Conservation (phyloP, 2,329 filamentous ascomycete genomes). For the Trichothecium roseum region DNA sequence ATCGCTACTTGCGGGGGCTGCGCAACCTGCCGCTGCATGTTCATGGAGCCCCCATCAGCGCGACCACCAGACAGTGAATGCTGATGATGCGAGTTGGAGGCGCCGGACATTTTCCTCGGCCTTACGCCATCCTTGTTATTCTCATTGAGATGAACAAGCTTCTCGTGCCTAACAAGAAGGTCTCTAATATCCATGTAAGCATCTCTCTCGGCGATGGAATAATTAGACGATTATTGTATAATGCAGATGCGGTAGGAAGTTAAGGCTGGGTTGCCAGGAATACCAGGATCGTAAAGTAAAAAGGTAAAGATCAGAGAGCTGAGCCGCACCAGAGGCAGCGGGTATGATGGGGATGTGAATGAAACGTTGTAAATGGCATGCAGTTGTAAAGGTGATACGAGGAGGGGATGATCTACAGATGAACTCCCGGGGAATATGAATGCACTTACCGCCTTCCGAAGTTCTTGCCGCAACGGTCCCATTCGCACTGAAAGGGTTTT, state of each 20-base stretch:
- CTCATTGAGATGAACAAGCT: conserved; percentile 54
- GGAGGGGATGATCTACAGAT: conserved; percentile 4
- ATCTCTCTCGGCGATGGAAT: conserved; percentile 6
- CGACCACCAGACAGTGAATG: conserved; percentile 37
- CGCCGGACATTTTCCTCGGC: conserved; percentile 37
- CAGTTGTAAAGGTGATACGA: conserved; percentile 1
- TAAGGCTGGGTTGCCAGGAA: background rate
- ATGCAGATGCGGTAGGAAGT: background rate
- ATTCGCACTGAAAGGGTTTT: conserved; percentile 51
- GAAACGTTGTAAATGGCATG: conserved; percentile 1
- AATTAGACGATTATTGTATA: background rate
- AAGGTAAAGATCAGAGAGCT: background rate
- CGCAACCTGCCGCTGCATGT: conserved; percentile 23
- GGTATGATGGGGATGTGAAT: conserved; percentile 4
- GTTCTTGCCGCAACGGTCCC: conserved; percentile 50
- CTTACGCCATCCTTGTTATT: conserved; percentile 42
- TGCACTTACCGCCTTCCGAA: conserved; percentile 49
- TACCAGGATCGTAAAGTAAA: conserved; percentile 3
- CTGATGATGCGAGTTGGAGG: conserved; percentile 27
- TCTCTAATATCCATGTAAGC: conserved; percentile 56
- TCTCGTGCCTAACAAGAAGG: conserved; percentile 52
- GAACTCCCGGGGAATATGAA: conserved; percentile 1
- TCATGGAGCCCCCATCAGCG: conserved; percentile 34
- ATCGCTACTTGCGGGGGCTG: conserved; percentile 9
- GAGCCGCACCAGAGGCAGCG: conserved; percentile 1